phyloP scores from a whole-genome alignment of 495 filamentous ascomycete species.

The Hypoxylon rickii region DNA sequence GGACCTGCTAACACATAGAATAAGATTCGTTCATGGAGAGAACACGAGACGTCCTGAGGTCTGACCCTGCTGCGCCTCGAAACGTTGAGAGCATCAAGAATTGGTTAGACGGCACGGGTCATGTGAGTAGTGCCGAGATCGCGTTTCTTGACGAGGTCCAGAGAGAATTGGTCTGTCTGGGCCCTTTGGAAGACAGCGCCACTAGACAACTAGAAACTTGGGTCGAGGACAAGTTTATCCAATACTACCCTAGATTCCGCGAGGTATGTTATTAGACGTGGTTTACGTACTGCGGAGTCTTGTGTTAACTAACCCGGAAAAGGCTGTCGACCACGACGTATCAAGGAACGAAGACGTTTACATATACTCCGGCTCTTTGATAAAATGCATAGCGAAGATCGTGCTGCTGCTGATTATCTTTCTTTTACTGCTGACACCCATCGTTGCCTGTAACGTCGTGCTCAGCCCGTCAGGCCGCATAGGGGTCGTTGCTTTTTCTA shows the following conservation, averaged over 20 bases:
- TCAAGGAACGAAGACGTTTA: slow-evolving; percentile 29
- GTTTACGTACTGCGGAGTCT: neutral
- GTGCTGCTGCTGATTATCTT: slow-evolving; percentile 35
- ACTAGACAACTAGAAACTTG: slow-evolving; percentile 31
- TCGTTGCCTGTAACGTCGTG: slow-evolving; percentile 36
- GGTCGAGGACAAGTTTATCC: slow-evolving; percentile 37
- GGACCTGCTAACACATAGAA: too few relatives aligned
- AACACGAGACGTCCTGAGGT: slow-evolving; percentile 16
- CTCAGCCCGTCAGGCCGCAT: slow-evolving; percentile 30
- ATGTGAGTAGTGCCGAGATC: slow-evolving; percentile 38
- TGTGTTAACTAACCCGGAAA: neutral
- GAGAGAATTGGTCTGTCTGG: slow-evolving; percentile 33
- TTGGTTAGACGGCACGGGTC: slow-evolving; percentile 35
- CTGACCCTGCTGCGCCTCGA: slow-evolving; percentile 9
- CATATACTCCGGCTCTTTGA: slow-evolving; percentile 33
- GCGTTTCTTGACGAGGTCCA: slow-evolving; percentile 29
- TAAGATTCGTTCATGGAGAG: slow-evolving; percentile 35
- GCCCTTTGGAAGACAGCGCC: slow-evolving; percentile 23
- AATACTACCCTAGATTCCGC: slow-evolving; percentile 30
- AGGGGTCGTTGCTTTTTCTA: slow-evolving; percentile 34
- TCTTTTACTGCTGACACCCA: slow-evolving; percentile 39
- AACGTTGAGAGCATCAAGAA: slow-evolving; percentile 37
- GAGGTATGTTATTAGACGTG: slow-evolving; percentile 13
- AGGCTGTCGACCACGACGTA: neutral
- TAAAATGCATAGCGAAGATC: slow-evolving; percentile 28